Evolutionary conservation across 176 grass and related monocot genomes (phyloP), one percentile per base, ranked within the genome.

Genomic region (Dactylis glomerata): DNA sequence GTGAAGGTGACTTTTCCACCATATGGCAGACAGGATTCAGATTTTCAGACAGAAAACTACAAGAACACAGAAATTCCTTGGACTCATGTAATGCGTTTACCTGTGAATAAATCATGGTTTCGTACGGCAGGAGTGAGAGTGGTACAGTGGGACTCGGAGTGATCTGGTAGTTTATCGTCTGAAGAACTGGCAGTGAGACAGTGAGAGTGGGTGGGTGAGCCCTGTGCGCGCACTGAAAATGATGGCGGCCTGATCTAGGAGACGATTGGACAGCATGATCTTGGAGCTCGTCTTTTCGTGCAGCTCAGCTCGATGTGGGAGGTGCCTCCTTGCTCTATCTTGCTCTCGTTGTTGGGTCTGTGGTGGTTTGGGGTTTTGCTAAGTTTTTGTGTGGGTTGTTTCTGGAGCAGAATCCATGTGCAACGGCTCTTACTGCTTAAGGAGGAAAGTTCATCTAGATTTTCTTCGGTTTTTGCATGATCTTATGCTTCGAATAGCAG

Each of bases 21-120:
- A 62, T 68, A 69, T 80, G 89, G 75, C 49, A 80, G 89, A 81
- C 89, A 84, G 1, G 76, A 76, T 87, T 75, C 68, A 84, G 85
- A 12, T 6, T 15, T 74, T 74, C 71, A 5, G 20, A 24, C 15
- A 77, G 26, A 77, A 86, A 84, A n/a, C n/a, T 6, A 52, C 70
- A 76, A 85, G 59, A 61, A 30, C 65, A 2, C 76, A 36, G 55
- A 47, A 54, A 52, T 26, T 77, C 5, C 68, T 61, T 71, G 88
- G 77, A 61, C 61, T 51, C 68, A 55, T 79, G n/a, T 7, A 10
- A 17, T 38, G 65, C 33, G 24, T 27, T 14, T 10, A 24, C 6
- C 68, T 8, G 38, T 42, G 41, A 14, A 5, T 15, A 28, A 73
- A 73, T 28, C 69, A 73, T 73, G 41, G 31, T 11, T 34, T 26